A percentile compares a stretch with the other conserved stretches of the same genome.
Evolutionary conservation across 768 basidiomycete species (phyloP).

Genomic region (Serendipita sp.): DNA sequence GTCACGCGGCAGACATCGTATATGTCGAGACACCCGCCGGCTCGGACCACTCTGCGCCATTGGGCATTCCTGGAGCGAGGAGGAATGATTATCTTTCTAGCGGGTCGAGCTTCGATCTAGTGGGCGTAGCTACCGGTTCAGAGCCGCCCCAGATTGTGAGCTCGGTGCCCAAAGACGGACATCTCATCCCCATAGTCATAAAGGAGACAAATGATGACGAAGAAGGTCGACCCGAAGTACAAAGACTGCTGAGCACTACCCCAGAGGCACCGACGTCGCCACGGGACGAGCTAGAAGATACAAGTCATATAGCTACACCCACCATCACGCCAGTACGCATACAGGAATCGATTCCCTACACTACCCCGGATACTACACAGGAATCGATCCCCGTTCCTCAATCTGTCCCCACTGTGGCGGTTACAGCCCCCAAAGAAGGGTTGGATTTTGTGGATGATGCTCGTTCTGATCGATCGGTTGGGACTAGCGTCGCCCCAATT

Average conservation of each 20-base stretch:
- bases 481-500: background rate
- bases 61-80: too few relatives aligned
- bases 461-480: conserved; percentile 2
- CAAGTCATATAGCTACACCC: too few relatives aligned
- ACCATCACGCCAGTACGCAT: too few relatives aligned
- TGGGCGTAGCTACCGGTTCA: background rate
- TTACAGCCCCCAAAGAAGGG: background rate
- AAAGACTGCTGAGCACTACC: background rate
- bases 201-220: background rate
- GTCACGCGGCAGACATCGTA: too few relatives aligned
- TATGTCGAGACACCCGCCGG: too few relatives aligned
- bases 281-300: background rate
- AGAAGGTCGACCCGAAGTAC: background rate
- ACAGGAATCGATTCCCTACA: too few relatives aligned
- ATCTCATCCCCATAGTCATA: background rate
- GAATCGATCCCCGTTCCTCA: too few relatives aligned
- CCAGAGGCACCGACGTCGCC: background rate
- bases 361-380: too few relatives aligned
- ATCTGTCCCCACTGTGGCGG: background rate
- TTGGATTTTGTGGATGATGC: background rate
- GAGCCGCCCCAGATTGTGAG: background rate
- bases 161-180: background rate
- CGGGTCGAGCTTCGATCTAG: too few relatives aligned
- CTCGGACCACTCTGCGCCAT: too few relatives aligned
- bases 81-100: too few relatives aligned